Conservation (phyloP, 2,329 filamentous ascomycete species). For the Neonectria hederae region DNA sequence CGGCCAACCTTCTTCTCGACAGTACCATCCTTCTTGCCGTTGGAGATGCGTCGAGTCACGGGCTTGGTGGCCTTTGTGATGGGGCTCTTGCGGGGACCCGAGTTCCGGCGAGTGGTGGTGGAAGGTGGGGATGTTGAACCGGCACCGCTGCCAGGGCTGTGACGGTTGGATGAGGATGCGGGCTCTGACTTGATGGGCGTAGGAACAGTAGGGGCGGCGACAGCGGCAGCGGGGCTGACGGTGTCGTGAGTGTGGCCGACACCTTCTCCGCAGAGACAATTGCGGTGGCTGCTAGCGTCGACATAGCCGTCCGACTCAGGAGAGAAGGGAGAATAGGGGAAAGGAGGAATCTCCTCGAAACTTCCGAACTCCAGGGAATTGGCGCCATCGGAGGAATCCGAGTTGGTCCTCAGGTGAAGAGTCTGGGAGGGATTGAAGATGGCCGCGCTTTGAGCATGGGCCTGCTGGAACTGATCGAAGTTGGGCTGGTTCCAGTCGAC, state of each 20-base stretch:
- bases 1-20: constrained; percentile 92
- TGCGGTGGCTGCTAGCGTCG: constrained; percentile 68
- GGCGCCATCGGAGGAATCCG: constrained; percentile 82
- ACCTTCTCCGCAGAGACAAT: constrained; percentile 68
- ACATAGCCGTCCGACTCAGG: constrained; percentile 80
- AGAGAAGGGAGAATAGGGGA: constrained; percentile 83
- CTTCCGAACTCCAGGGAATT: constrained; percentile 75
- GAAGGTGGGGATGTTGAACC: constrained; percentile 70
- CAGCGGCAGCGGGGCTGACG: constrained; percentile 74
- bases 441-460: constrained; percentile 65
- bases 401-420: constrained; percentile 85
- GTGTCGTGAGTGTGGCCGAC: constrained; percentile 59
- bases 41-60: constrained; percentile 80
- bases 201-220: constrained; percentile 72
- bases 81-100: constrained; percentile 78
- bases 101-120: constrained; percentile 70
- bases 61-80: constrained; percentile 84
- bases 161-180: constrained; percentile 61
- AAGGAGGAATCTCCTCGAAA: constrained; percentile 79
- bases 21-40: constrained; percentile 80
- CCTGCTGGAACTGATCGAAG: constrained; percentile 65
- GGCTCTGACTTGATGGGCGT: constrained; percentile 71
- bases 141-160: constrained; percentile 69
- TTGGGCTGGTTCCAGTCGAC: constrained; percentile 80
- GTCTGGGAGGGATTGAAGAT: constrained; percentile 95